Conservation (phyloP, 2,329 filamentous ascomycete species). For the Emmonsiellopsis sp. region DNA sequence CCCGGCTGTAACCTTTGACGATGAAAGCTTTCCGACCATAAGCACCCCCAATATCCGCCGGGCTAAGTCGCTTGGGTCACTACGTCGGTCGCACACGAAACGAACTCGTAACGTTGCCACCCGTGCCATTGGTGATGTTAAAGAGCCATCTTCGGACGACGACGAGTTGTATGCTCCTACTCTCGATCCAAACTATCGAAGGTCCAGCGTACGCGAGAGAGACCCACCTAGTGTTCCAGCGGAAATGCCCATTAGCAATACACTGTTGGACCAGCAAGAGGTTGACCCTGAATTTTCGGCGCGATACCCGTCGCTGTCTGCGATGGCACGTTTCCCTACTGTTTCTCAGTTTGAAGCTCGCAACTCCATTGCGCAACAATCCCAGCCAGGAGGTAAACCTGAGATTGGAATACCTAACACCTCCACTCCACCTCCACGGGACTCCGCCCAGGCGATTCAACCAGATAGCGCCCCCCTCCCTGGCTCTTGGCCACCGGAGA, state of each 20-base stretch:
- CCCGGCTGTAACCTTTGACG: not conserved
- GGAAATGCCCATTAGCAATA: not conserved
- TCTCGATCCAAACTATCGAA: not conserved
- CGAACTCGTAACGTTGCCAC: not conserved
- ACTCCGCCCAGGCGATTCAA: not conserved
- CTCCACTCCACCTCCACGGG: not conserved
- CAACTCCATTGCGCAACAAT: not conserved
- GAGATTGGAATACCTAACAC: not conserved
- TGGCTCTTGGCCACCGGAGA: slow-evolving; percentile 3
- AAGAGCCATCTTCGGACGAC: not conserved
- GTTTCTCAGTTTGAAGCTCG: slow-evolving; percentile 9
- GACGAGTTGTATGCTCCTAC: not conserved
- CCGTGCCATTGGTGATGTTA: not conserved
- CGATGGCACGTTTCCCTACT: slow-evolving; percentile 10
- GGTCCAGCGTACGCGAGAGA: not conserved
- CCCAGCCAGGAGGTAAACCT: not conserved
- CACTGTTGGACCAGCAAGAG: slow-evolving; percentile 23
- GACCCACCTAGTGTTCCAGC: too few species aligned
- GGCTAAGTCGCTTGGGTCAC: slow-evolving; percentile 4
- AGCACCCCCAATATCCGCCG: slow-evolving; percentile 4
- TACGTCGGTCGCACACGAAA: not conserved
- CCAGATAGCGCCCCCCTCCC: not conserved
- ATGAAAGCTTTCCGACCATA: not conserved
- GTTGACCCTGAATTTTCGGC: slow-evolving; percentile 22
- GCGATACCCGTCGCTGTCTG: slow-evolving; percentile 25